These are phyloP conservation scores for Daldinia loculata DNA, from an alignment of 495 filamentous ascomycete species.

Conservation along the genomic window DNA sequence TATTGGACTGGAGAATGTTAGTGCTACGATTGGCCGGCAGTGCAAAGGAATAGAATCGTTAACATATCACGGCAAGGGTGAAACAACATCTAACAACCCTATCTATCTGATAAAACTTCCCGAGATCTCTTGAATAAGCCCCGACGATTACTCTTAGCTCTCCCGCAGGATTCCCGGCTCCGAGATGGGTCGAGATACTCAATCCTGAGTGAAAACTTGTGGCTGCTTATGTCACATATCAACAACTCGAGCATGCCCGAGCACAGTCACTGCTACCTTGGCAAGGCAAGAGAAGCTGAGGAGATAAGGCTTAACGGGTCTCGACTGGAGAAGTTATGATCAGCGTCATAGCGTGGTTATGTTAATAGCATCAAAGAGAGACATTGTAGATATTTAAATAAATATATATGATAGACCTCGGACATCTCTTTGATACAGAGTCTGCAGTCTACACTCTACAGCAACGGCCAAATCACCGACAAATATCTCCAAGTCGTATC, in stretches of 20 bases:
- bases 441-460: neutral
- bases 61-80: neutral
- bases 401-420: neutral
- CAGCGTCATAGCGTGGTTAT: neutral
- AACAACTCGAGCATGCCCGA: neutral
- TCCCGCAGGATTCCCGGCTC: constrained; percentile 4
- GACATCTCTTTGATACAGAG: neutral
- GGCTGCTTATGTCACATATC: constrained; percentile 5
- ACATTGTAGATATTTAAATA: neutral
- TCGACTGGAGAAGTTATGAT: neutral
- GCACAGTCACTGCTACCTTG: neutral
- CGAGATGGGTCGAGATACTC: neutral
- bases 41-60: neutral
- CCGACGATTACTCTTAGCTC: neutral
- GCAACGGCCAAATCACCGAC: neutral
- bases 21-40: neutral
- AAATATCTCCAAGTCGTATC: neutral
- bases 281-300: neutral
- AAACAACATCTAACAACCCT: neutral
- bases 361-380: neutral
- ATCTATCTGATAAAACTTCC: neutral
- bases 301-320: neutral
- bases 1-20: neutral
- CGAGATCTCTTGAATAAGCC: constrained; percentile 1
- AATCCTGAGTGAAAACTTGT: neutral